Evolutionary conservation across 2,329 filamentous ascomycete species (phyloP).

Genomic region (Penicillium sp.): DNA sequence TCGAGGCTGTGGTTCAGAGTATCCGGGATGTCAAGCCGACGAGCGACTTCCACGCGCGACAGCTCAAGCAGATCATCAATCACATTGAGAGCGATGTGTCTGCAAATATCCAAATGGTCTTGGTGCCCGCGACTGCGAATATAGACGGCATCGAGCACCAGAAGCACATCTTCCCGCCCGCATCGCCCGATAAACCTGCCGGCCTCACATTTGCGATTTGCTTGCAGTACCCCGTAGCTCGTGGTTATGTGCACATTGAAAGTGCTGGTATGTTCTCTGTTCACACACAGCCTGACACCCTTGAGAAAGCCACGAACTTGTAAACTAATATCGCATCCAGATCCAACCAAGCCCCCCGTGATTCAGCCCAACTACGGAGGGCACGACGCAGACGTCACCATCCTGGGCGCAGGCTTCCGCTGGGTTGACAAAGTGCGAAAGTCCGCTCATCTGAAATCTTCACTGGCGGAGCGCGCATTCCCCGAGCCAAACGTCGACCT

Average conservation of each 20-base stretch:
- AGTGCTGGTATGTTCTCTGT: slow-evolving; percentile 10
- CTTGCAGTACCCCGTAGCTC: slow-evolving; percentile 26
- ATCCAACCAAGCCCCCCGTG: slow-evolving; percentile 17
- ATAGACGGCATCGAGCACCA: slow-evolving; percentile 16
- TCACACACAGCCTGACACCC: neutral
- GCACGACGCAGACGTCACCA: slow-evolving; percentile 19
- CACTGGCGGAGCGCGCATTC: slow-evolving; percentile 7
- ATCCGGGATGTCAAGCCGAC: slow-evolving; percentile 19
- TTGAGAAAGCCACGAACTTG: neutral
- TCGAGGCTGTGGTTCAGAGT: slow-evolving; percentile 16
- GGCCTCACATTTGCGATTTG: slow-evolving; percentile 19
- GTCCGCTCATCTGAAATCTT: slow-evolving; percentile 11
- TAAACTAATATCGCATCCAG: slow-evolving; percentile 3
- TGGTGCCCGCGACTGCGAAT: slow-evolving; percentile 10
- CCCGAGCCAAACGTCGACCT: slow-evolving; percentile 18
- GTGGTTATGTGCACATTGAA: slow-evolving; percentile 24
- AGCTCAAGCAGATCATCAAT: slow-evolving; percentile 15
- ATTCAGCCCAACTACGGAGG: slow-evolving; percentile 24
- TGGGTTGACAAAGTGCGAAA: slow-evolving; percentile 20
- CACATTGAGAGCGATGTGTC: slow-evolving; percentile 16
- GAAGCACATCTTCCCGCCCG: slow-evolving; percentile 3
- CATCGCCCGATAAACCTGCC: slow-evolving; percentile 5
- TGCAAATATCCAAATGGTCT: slow-evolving; percentile 18
- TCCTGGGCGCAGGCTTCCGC: slow-evolving; percentile 22
- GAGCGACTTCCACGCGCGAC: slow-evolving; percentile 16